These are phyloP conservation scores for Capsella rubella DNA, from an alignment of 441 rosid species.

Conservation along the genomic window DNA sequence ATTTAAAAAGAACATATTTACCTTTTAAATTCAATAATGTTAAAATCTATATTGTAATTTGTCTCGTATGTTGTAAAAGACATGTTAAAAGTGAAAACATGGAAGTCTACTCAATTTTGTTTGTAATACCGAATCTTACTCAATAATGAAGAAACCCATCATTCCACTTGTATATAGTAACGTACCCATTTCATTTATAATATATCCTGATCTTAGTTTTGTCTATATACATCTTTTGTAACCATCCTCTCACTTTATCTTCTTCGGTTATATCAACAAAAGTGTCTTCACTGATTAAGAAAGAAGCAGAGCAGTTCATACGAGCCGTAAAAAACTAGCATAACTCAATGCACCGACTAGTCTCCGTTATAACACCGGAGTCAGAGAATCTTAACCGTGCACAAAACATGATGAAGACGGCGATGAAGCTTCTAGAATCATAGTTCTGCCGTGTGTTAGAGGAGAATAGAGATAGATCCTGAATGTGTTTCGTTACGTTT, in stretches of 20 bases:
- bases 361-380: slow-evolving; percentile 41
- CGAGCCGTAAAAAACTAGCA: slow-evolving; percentile 58
- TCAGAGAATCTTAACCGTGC: slow-evolving; percentile 51
- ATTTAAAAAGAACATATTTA: too few relatives aligned
- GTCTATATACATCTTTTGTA: background rate
- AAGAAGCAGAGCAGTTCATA: slow-evolving; percentile 57
- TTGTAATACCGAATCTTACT: background rate
- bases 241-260: background rate
- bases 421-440: slow-evolving; percentile 83
- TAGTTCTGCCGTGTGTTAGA: slow-evolving; percentile 77
- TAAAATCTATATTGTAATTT: too few relatives aligned
- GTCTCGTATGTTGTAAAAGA: too few relatives aligned
- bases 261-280: too few relatives aligned
- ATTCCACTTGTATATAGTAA: background rate
- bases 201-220: background rate
- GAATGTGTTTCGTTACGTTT: slow-evolving; percentile 64
- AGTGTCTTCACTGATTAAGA: background rate
- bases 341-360: slow-evolving; percentile 56
- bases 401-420: slow-evolving; percentile 69
- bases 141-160: background rate
- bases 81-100: background rate
- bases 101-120: background rate
- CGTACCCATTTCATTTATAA: too few relatives aligned
- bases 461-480: slow-evolving; percentile 67
- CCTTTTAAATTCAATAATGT: background rate